A percentile compares a stretch with the other conserved stretches of the same genome.
Evolutionary conservation across 768 basidiomycete genomes (phyloP).

Genomic region (Mycena vitilis): DNA sequence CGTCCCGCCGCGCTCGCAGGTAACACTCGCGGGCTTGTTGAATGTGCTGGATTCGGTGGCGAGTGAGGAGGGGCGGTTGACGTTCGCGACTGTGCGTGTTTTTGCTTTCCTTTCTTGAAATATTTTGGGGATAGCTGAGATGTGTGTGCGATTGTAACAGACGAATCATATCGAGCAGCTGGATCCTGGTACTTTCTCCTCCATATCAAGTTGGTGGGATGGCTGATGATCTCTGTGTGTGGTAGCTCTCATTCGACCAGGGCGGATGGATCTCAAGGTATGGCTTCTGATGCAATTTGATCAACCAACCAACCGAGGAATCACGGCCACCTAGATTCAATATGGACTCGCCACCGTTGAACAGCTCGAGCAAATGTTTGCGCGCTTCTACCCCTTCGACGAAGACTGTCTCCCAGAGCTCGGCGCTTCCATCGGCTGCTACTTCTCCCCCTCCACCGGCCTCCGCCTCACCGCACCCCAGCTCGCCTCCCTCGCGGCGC

Average conservation of each 20-base stretch:
- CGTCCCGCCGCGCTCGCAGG: slow-evolving; percentile 32
- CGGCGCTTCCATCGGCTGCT: slow-evolving; percentile 20
- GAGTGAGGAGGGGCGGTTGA: slow-evolving; percentile 47
- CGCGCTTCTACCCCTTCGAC: slow-evolving; percentile 41
- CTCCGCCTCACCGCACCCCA: slow-evolving; percentile 4
- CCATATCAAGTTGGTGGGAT: background rate
- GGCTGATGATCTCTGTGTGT: background rate
- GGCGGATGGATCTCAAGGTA: slow-evolving; percentile 47
- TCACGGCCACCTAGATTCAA: no score
- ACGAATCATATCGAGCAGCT: slow-evolving; percentile 47
- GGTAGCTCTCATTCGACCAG: slow-evolving; percentile 44
- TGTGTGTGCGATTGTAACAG: slow-evolving; percentile 18
- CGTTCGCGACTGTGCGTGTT: slow-evolving; percentile 46
- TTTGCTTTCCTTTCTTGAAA: background rate
- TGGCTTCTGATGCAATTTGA: background rate
- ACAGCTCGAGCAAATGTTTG: slow-evolving; percentile 45
- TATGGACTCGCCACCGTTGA: slow-evolving; percentile 41
- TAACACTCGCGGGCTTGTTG: slow-evolving; percentile 49
- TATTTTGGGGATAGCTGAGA: no score
- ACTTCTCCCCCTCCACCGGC: slow-evolving; percentile 28
- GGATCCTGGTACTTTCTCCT: slow-evolving; percentile 38
- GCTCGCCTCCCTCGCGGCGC: slow-evolving; percentile 31
- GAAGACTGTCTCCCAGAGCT: slow-evolving; percentile 1
- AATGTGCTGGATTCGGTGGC: slow-evolving; percentile 50
- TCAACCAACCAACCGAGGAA: background rate